Evolutionary conservation across 2,329 filamentous ascomycete genomes (phyloP).

Genomic region (Colletotrichum sojae): DNA sequence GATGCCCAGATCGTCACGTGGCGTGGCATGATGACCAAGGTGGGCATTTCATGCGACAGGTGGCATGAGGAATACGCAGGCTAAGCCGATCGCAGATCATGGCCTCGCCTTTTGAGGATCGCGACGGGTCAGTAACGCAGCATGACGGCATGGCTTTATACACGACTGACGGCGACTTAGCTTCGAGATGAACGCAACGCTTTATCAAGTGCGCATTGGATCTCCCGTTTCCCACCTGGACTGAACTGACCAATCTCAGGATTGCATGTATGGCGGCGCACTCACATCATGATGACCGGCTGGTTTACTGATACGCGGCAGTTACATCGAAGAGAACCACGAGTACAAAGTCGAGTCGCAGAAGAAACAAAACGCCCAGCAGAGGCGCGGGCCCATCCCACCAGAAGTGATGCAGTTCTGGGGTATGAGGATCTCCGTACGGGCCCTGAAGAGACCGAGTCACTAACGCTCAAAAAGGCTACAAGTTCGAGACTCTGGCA

Average conservation of each 20-base stretch:
- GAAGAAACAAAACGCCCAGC: conserved; percentile 70
- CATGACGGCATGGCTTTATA: background rate
- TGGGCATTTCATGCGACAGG: conserved; percentile 50
- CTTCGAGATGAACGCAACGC: conserved; percentile 96
- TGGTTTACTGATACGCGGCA: conserved; percentile 51
- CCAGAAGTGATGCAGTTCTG: conserved; percentile 92
- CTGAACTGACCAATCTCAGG: conserved; percentile 52
- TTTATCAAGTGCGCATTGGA: conserved; percentile 79
- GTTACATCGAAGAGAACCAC: conserved; percentile 95
- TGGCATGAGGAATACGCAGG: background rate
- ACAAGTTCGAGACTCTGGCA: conserved; percentile 94
- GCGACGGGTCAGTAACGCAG: conserved; percentile 74
- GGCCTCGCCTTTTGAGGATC: conserved; percentile 84
- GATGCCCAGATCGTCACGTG: conserved; percentile 90
- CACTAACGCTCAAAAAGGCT: conserved; percentile 69
- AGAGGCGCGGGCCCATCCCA: conserved; percentile 59
- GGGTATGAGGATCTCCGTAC: conserved; percentile 68
- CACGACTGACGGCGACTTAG: conserved; percentile 57
- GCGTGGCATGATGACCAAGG: conserved; percentile 99
- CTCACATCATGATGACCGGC: background rate
- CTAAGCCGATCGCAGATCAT: conserved; percentile 74
- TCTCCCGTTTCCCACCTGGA: conserved; percentile 28
- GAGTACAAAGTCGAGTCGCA: conserved; percentile 76
- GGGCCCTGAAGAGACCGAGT: conserved; percentile 16
- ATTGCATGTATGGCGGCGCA: conserved; percentile 63